These are phyloP conservation scores for Epichloe scottii DNA, from an alignment of 2,329 filamentous ascomycete genomes.

Conservation along the genomic window DNA sequence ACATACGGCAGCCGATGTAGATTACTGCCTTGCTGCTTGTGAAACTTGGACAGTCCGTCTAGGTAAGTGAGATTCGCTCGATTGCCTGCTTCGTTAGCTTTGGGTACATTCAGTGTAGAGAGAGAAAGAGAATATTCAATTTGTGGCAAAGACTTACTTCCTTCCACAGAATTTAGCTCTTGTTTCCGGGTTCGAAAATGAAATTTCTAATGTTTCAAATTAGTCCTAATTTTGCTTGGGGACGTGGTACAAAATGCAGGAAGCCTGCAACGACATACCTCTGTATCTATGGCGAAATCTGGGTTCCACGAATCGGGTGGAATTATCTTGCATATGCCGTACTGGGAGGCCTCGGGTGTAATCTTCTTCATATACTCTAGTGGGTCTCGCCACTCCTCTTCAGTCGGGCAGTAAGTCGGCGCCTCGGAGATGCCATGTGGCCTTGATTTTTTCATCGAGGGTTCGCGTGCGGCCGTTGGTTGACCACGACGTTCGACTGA, in stretches of 20 bases:
- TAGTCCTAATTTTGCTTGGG: not conserved
- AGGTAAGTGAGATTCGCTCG: slow-evolving; percentile 93
- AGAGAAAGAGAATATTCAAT: not conserved
- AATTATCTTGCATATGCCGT: slow-evolving; percentile 90
- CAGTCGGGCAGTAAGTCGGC: slow-evolving; percentile 78
- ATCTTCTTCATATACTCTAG: slow-evolving; percentile 92
- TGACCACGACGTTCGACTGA: slow-evolving; percentile 89
- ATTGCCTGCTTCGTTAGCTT: slow-evolving; percentile 46
- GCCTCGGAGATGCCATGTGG: slow-evolving; percentile 81
- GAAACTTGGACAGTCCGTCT: slow-evolving; percentile 88
- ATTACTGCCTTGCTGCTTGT: slow-evolving; percentile 91
- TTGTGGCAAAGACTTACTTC: slow-evolving; percentile 49
- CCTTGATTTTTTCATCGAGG: slow-evolving; percentile 62
- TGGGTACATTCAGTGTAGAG: not conserved
- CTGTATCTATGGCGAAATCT: slow-evolving; percentile 89
- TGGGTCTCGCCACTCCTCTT: slow-evolving; percentile 90
- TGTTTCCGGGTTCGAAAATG: slow-evolving; percentile 95
- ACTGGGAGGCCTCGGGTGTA: slow-evolving; percentile 69
- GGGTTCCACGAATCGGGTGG: slow-evolving; percentile 92
- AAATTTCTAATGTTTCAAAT: slow-evolving; percentile 52
- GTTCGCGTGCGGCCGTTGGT: slow-evolving; percentile 62
- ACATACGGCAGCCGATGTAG: slow-evolving; percentile 91
- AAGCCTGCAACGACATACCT: slow-evolving; percentile 41
- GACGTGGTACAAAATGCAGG: slow-evolving; percentile 2
- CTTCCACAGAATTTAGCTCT: slow-evolving; percentile 95